A percentile compares a stretch with the other conserved stretches of the same genome.
Evolutionary conservation across 2,329 filamentous ascomycete genomes (phyloP).

Genomic region (Basipetospora sp.): DNA sequence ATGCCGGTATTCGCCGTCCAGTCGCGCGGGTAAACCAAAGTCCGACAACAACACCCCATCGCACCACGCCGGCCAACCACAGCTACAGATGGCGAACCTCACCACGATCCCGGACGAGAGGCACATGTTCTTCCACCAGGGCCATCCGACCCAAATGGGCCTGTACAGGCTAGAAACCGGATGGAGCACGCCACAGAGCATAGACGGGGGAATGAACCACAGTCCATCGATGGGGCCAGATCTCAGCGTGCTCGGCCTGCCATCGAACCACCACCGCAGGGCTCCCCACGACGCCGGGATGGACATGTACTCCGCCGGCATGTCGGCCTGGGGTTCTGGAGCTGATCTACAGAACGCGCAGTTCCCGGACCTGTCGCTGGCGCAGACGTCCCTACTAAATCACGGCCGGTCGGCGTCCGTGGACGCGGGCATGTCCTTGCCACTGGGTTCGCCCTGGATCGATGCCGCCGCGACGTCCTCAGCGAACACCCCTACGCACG

Average conservation of each 20-base stretch:
- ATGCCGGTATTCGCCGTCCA: constrained; percentile 38
- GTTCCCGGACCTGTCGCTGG: constrained; percentile 19
- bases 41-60: background rate
- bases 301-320: constrained; percentile 21
- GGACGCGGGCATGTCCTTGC: constrained; percentile 4
- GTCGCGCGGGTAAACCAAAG: constrained; percentile 24
- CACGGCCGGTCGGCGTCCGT: constrained; percentile 20
- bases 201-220: constrained; percentile 20
- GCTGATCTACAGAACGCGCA: constrained; percentile 19
- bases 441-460: constrained; percentile 10
- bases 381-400: constrained; percentile 12
- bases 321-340: constrained; percentile 25
- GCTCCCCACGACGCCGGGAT: constrained; percentile 4
- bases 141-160: constrained; percentile 7
- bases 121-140: background rate
- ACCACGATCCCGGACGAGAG: background rate
- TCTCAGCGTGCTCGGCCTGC: constrained; percentile 16
- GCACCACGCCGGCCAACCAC: background rate
- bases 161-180: constrained; percentile 23
- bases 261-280: constrained; percentile 14
- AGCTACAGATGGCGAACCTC: background rate
- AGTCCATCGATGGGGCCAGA: constrained; percentile 21
- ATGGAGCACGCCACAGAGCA: constrained; percentile 24
- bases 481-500: constrained; percentile 16
- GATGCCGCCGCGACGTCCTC: constrained; percentile 20